Conservation (phyloP, 768 basidiomycete genomes). For the Kwoniella shandongensis region DNA sequence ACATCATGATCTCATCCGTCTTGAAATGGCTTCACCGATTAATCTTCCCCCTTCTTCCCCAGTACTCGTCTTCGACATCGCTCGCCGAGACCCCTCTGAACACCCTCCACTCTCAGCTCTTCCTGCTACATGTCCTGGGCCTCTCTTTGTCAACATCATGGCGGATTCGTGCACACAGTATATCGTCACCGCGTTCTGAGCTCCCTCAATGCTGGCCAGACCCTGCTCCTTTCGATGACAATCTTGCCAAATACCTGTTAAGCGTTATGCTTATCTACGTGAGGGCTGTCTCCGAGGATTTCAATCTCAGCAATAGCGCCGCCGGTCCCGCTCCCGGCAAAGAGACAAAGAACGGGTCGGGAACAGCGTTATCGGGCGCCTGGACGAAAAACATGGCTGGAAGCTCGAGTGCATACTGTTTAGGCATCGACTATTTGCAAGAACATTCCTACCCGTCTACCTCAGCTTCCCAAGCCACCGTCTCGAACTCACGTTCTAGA, state of each 20-base stretch:
- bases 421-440: constrained; percentile 21
- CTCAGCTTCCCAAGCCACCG: background rate
- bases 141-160: constrained; percentile 76
- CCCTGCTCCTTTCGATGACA: constrained; percentile 73
- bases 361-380: constrained; percentile 17
- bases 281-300: constrained; percentile 62
- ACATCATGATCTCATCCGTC: constrained; percentile 8
- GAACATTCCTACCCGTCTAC: constrained; percentile 29
- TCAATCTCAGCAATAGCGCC: constrained; percentile 1
- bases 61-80: constrained; percentile 31
- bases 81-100: constrained; percentile 60
- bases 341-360: constrained; percentile 11
- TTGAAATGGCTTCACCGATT: constrained; percentile 5
- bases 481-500: constrained; percentile 4
- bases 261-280: constrained; percentile 81
- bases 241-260: constrained; percentile 75
- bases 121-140: constrained; percentile 76
- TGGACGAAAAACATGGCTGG: constrained; percentile 8
- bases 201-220: constrained; percentile 61
- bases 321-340: constrained; percentile 26
- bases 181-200: constrained; percentile 49
- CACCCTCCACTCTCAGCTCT: constrained; percentile 80
- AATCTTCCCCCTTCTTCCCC: constrained; percentile 20
- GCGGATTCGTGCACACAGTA: constrained; percentile 58
- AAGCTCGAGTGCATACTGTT: constrained; percentile 6